These are phyloP conservation scores for Apiospora sp. DNA, from an alignment of 2,329 filamentous ascomycete genomes.

Conservation along the genomic window DNA sequence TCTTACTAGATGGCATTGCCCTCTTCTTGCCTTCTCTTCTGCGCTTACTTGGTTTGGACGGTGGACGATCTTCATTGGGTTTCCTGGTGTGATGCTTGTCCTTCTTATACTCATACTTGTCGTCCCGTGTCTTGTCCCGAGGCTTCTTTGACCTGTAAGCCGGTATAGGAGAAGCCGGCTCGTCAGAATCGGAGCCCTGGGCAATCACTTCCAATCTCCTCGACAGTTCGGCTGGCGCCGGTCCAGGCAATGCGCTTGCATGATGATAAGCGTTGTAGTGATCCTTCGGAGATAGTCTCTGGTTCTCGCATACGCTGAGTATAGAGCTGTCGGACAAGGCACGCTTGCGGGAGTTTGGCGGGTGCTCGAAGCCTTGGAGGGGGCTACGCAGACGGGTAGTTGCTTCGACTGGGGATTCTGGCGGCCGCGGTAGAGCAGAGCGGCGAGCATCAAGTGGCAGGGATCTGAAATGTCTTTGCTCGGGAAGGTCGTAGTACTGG, in stretches of 20 bases:
- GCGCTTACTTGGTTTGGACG: slow-evolving; percentile 30
- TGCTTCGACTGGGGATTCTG: background rate
- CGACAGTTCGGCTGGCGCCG: background rate
- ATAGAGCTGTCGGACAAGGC: slow-evolving; percentile 9
- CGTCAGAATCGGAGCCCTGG: slow-evolving; percentile 32
- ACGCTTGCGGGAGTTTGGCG: slow-evolving; percentile 12
- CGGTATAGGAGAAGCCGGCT: slow-evolving; percentile 27
- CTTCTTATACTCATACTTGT: slow-evolving; percentile 60
- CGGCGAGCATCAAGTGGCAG: background rate
- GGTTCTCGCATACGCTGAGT: background rate
- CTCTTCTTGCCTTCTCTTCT: slow-evolving; percentile 39
- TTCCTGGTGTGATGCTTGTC: slow-evolving; percentile 36
- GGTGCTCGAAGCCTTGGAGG: background rate
- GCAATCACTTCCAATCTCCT: slow-evolving; percentile 10
- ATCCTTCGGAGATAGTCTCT: background rate
- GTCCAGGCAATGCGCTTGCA: background rate
- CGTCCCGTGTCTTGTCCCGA: slow-evolving; percentile 63
- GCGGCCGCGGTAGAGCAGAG: background rate
- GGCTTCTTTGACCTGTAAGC: slow-evolving; percentile 55
- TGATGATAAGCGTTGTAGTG: background rate
- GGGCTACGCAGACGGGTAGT: background rate
- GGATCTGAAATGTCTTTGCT: slow-evolving; percentile 4
- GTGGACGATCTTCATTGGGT: slow-evolving; percentile 31
- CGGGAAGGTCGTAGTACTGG: background rate
- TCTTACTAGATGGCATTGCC: slow-evolving; percentile 48